Evolutionary conservation across 2,329 filamentous ascomycete species (phyloP), one percentile per base, ranked within the genome.

Genomic region (Thielaviopsis euricoi): DNA sequence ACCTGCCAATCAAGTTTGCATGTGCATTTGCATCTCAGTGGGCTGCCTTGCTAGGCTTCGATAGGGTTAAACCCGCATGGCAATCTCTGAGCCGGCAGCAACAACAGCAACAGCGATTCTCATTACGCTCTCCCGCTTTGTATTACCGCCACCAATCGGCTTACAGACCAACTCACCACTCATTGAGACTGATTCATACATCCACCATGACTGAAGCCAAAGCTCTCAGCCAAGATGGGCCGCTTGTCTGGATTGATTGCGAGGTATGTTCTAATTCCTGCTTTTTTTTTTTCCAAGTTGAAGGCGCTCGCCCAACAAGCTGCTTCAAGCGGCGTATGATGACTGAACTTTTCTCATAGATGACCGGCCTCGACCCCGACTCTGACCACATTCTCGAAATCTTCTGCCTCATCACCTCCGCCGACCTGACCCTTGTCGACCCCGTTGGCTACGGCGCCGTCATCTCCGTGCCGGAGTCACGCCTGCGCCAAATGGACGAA

Each of bases 331-430:
- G n/a, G n/a, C 48, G 3, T 33, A 6, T 33, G 12, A 10, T 33
- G 29, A 6, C 9, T 33, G 5, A 33, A 33, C 3, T 9, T 10
- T 33, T 52, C 19, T 17, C 50, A n/a, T 64, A 95, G 89, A 98
- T 98, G 93, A 97, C 71, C n/a, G 71, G 71, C 12, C 66, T 73
- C n/a, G 77, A 95, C 69, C 77, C 83, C 1, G 80, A 86, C 60
- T 81, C 75, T 33, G 91, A 97, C 67, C 83, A 84, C 58, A 93
- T 97, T 66, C 82, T 97, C 66, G 89, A 95, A 65, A 86, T 97
- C 59, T 91, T 86, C 70, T 96, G 90, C 73, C 85, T 94, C 70
- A 80, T 98, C 67, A 98, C 93, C 7, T 86, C 90, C 64, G 79
- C 82, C 56, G 75, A 89, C 61, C 79, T 98, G 21, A 79, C 87